Conservation (phyloP, 768 basidiomycete genomes). For the Inosperma sp. region DNA sequence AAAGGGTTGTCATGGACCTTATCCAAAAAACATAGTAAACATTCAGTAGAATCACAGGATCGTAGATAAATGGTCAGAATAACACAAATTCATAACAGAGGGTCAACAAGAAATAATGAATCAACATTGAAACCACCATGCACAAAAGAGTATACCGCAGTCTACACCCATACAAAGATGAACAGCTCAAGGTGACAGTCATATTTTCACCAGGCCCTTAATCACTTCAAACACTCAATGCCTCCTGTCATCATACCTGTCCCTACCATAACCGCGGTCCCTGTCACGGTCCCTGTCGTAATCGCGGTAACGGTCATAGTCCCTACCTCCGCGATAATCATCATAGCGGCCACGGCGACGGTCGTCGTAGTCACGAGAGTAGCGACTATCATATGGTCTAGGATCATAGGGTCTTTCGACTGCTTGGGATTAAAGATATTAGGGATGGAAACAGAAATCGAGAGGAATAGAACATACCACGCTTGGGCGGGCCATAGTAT, state of each 20-base stretch:
- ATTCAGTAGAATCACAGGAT: no score
- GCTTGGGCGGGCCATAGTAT: constrained; percentile 92
- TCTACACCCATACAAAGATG: background rate
- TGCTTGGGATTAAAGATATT: constrained; percentile 24
- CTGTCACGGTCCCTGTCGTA: constrained; percentile 25
- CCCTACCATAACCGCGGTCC: constrained; percentile 37
- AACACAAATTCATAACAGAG: no score
- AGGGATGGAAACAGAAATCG: background rate
- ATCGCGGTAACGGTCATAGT: no score
- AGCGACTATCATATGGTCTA: constrained; percentile 86
- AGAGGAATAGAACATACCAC: constrained; percentile 34
- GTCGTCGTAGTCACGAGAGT: constrained; percentile 61
- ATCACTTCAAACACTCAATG: constrained; percentile 25
- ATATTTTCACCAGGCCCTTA: background rate
- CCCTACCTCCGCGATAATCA: constrained; percentile 13
- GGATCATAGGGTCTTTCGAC: constrained; percentile 90
- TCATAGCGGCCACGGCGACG: constrained; percentile 40
- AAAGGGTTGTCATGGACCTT: no score
- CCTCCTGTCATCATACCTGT: constrained; percentile 38
- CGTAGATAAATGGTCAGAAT: no score
- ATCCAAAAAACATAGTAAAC: no score
- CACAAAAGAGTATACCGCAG: no score
- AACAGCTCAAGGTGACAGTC: background rate
- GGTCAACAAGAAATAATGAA: no score
- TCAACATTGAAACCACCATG: no score